Evolutionary conservation across 371 early-diverging fungal species (phyloP), one percentile per base, ranked within the genome.

Genomic region (Mortierella sp.): DNA sequence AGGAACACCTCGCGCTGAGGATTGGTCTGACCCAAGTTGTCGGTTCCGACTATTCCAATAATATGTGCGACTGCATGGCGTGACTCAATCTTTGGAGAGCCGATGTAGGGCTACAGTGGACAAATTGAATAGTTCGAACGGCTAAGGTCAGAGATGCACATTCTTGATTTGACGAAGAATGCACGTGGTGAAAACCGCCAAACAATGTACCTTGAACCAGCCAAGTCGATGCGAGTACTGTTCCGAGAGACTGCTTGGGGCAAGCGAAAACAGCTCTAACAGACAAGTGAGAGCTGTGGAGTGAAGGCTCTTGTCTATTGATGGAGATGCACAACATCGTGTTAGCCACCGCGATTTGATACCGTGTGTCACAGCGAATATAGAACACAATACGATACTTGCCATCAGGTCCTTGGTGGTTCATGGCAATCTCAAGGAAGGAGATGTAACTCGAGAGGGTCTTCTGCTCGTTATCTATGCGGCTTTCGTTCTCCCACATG

Each of bases 41-140:
- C 82, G n/a, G 95, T 95, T 10, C 92, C 91, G 46, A 96, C 89
- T 43, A 96, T 93, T 67, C 95, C 96, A 72, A 96, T 91, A 19
- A 95, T 90, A 69, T 94, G 95, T 0, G 95, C 93, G 88, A 94
- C 94, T 26, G 91, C 82, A 21, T 79, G 83, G 40, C 96, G 89
- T 2, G 95, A 93, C 46, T 95, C 96, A 6, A 88, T 54, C 72
- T 94, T 94, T 11, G 92, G 87, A 0, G 95, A 93, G 0, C 89
- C 78, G 28, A 94, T 76, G 51, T 94, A 92, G 0, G 92, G 86
- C 87, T 93, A 78, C 70, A 8, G 14, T 1, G 28, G 8, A 59
- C 71, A 48, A 69, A 50, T 59, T n/a, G 50, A 19, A 54, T 40
- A 69, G 37, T 59, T 19, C 43, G 13, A 44, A 51, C 28, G 55